Evolutionary conservation across 495 filamentous ascomycete genomes (phyloP).

Genomic region (Xylaria grammica): DNA sequence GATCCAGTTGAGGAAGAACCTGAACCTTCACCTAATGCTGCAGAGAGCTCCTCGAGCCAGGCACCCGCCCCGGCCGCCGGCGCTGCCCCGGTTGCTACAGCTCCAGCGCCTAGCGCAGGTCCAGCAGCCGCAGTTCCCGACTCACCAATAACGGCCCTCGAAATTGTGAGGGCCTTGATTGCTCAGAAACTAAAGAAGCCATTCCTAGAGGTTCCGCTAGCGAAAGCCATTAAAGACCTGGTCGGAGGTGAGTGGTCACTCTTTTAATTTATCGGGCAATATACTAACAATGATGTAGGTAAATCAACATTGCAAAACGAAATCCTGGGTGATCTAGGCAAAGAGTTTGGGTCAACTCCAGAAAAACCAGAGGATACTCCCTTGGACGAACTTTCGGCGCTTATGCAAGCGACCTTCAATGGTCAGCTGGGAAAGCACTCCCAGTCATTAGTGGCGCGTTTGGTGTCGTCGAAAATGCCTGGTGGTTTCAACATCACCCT

Average conservation of each 20-base stretch:
- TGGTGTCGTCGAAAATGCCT: conserved; percentile 99
- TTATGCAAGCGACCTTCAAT: conserved; percentile 98
- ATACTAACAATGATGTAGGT: conserved; percentile 54
- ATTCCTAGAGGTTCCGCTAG: conserved; percentile 84
- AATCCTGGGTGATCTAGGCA: conserved; percentile 92
- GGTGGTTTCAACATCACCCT: conserved; percentile 98
- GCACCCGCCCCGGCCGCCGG: conserved; percentile 58
- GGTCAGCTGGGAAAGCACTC: conserved; percentile 98
- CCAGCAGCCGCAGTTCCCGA: conserved; percentile 90
- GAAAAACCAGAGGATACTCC: conserved; percentile 99
- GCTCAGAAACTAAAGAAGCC: conserved; percentile 99
- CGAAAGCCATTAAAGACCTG: conserved; percentile 98
- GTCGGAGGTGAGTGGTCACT: conserved; percentile 81
- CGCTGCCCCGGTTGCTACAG: conserved; percentile 59
- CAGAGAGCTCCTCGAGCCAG: conserved; percentile 46
- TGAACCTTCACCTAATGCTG: conserved; percentile 57
- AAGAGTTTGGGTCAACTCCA: conserved; percentile 97
- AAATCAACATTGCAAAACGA: conserved; percentile 99
- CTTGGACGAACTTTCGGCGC: conserved; percentile 89
- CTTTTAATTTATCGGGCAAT: background rate
- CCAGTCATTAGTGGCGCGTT: conserved; percentile 86
- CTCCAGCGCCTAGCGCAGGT: conserved; percentile 73
- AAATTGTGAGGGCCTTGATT: conserved; percentile 87
- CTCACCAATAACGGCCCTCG: conserved; percentile 81
- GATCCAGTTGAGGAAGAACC: conserved; percentile 93